Conservation (phyloP, 2,329 filamentous ascomycete species). For the Trematosphaeria pertusa region DNA sequence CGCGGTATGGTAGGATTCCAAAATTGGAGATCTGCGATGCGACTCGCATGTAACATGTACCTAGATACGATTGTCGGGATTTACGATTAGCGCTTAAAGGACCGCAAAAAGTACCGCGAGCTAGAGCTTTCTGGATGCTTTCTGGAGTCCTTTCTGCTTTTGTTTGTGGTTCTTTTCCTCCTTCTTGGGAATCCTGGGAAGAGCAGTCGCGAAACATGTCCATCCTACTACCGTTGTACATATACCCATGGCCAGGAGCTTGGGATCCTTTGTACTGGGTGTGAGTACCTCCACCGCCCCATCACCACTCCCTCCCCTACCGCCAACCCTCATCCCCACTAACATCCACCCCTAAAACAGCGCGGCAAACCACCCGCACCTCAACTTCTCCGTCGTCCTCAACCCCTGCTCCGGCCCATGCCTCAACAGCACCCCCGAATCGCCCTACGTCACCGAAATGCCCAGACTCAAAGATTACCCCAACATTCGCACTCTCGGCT, state of each 20-base stretch:
- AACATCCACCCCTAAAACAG: too few relatives aligned
- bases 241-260: conserved; percentile 55
- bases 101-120: too few relatives aligned
- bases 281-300: conserved; percentile 38
- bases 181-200: too few relatives aligned
- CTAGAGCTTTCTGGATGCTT: too few relatives aligned
- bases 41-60: conserved; percentile 14
- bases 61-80: conserved; percentile 1
- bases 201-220: too few relatives aligned
- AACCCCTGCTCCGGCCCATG: conserved; percentile 52
- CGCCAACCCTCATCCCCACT: not conserved
- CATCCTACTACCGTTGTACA: conserved; percentile 57
- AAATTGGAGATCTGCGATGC: conserved; percentile 12
- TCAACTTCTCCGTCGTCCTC: conserved; percentile 59
- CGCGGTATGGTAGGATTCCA: not conserved
- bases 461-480: conserved; percentile 48
- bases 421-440: conserved; percentile 14
- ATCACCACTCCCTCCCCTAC: not conserved
- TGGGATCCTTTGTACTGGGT: conserved; percentile 56
- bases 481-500: conserved; percentile 58
- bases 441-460: conserved; percentile 40
- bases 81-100: too few relatives aligned
- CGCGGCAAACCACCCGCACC: conserved; percentile 38
- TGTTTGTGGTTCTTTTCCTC: too few relatives aligned
- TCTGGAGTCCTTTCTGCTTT: too few relatives aligned